A percentile compares a stretch with the other conserved stretches of the same genome.
Evolutionary conservation across 2,329 filamentous ascomycete species (phyloP).

Genomic region (Clarireedia paspali): DNA sequence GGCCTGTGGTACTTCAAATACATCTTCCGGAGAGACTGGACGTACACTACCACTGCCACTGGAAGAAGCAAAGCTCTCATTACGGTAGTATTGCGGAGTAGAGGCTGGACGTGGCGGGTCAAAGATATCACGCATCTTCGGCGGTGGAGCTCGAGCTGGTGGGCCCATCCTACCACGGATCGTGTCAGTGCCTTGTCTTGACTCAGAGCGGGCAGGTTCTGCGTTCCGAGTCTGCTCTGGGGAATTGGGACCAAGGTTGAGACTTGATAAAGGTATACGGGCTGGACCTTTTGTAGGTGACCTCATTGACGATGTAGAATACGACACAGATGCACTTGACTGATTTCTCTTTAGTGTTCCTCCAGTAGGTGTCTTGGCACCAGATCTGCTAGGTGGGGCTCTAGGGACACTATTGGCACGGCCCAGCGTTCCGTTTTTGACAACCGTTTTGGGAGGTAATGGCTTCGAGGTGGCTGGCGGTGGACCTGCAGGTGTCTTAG

Average conservation of each 20-base stretch:
- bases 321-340: constrained; percentile 12
- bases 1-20: constrained; percentile 62
- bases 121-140: constrained; percentile 84
- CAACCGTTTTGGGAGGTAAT: constrained; percentile 5
- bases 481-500: constrained; percentile 67
- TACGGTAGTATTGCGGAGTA: constrained; percentile 45
- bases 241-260: constrained; percentile 69
- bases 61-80: constrained; percentile 40
- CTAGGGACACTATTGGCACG: constrained; percentile 23
- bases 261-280: constrained; percentile 59
- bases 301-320: constrained; percentile 19
- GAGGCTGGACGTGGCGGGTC: constrained; percentile 39
- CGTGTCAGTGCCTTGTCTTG: constrained; percentile 29
- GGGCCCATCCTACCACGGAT: constrained; percentile 40
- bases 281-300: constrained; percentile 65
- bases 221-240: constrained; percentile 53
- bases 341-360: constrained; percentile 27
- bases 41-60: constrained; percentile 42
- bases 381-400: constrained; percentile 23
- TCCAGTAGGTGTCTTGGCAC: constrained; percentile 47
- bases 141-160: constrained; percentile 62
- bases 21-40: constrained; percentile 67
- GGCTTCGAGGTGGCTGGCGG: constrained; percentile 38
- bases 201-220: constrained; percentile 14
- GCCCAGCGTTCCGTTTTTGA: constrained; percentile 23